Percentiles rank a stretch among this genome's conserved stretches.
phyloP scores from a whole-genome alignment of 192 early-diverging fungal genomes.

The Chytriomyces sp. region DNA sequence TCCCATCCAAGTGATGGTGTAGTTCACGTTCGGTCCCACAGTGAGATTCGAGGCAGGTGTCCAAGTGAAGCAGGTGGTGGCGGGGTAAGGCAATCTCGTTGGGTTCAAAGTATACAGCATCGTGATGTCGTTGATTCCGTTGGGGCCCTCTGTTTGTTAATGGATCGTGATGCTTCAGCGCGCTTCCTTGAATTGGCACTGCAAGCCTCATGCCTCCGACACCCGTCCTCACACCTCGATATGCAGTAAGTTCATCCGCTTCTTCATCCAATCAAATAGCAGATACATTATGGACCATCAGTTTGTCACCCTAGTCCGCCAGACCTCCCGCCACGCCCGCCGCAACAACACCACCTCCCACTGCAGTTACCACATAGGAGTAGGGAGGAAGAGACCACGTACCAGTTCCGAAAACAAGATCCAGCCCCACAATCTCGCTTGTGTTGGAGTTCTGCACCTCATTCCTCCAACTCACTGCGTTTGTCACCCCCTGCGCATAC shows the following conservation, averaged over 20 bases:
- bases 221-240: too few relatives aligned
- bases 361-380: too few relatives aligned
- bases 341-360: too few relatives aligned
- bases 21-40: background rate
- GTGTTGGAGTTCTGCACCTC: background rate
- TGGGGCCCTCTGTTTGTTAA: background rate
- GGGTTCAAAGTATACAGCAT: too few relatives aligned
- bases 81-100: slow-evolving; percentile 5
- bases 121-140: background rate
- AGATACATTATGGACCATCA: too few relatives aligned
- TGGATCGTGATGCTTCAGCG: background rate
- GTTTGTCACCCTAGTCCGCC: background rate
- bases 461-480: background rate
- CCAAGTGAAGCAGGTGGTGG: slow-evolving; percentile 21
- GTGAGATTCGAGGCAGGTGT: slow-evolving; percentile 17
- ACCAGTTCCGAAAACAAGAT: background rate
- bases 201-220: too few relatives aligned
- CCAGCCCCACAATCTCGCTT: background rate
- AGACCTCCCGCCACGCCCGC: too few relatives aligned
- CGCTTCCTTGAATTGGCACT: too few relatives aligned
- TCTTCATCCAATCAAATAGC: too few relatives aligned
- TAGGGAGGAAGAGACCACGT: too few relatives aligned
- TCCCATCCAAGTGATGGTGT: slow-evolving; percentile 13
- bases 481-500: background rate
- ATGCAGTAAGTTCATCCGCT: too few relatives aligned